Evolutionary conservation across 1,284 basidiomycete genomes (phyloP).

Genomic region (Pseudozyma pruni): DNA sequence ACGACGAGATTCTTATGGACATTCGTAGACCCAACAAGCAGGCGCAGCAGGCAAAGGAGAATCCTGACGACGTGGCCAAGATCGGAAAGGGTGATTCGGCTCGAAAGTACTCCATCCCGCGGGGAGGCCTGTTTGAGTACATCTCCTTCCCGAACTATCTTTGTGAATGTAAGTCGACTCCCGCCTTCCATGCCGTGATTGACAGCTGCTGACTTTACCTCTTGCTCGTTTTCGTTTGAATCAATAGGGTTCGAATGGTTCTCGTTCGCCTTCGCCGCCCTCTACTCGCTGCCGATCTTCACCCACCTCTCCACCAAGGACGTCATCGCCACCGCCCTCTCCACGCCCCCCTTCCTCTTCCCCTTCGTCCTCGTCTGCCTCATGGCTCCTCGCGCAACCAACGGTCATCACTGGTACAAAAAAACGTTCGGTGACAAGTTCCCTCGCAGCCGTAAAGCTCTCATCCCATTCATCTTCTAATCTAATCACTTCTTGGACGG

Average conservation of each 20-base stretch:
- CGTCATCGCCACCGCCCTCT: constrained; percentile 34
- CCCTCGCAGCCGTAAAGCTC: constrained; percentile 75
- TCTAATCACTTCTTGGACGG: too few species aligned
- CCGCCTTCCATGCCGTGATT: neutral
- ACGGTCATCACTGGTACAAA: constrained; percentile 84
- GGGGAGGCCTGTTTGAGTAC: constrained; percentile 80
- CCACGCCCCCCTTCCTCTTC: constrained; percentile 71
- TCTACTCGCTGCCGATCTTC: constrained; percentile 51
- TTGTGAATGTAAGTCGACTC: constrained; percentile 77
- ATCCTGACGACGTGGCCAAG: constrained; percentile 14
- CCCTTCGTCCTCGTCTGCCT: constrained; percentile 76
- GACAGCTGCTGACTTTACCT: neutral
- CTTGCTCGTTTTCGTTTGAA: neutral
- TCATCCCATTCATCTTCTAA: constrained; percentile 77
- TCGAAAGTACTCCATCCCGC: constrained; percentile 81
- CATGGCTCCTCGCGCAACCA: constrained; percentile 83
- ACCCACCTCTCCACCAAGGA: constrained; percentile 30
- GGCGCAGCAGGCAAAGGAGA: neutral
- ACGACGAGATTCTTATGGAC: constrained; percentile 87
- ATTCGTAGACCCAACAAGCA: constrained; percentile 66
- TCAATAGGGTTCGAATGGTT: constrained; percentile 66
- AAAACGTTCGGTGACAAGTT: constrained; percentile 75
- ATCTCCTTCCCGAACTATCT: constrained; percentile 94
- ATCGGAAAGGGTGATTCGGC: constrained; percentile 60
- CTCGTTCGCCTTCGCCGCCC: constrained; percentile 56